Base-by-base conservation (phyloP, 2,329 filamentous ascomycete species). In the Aspergillus ustus region DNA sequence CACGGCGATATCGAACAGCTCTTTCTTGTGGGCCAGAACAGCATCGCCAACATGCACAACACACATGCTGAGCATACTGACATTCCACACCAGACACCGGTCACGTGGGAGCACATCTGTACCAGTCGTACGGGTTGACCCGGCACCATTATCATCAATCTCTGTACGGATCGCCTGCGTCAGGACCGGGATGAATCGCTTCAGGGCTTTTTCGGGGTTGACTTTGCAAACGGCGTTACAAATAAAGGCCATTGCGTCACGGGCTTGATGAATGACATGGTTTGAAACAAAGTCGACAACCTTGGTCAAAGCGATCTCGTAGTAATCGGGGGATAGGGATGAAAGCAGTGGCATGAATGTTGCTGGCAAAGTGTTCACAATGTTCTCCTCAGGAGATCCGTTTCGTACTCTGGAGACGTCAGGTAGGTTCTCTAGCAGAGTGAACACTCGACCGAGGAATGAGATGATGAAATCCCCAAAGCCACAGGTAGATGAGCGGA, bases 171-270 rank as follows among this genome's bases (percentile, higher is more conserved):
- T 99, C 60, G 92, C 93, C 73, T 91, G 86, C 54, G 96, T 90
- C 57, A 98, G 83, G 81, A 97, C 92, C 1, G 95, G 95, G 34
- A 99, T 85, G 59, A 99, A 91, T 15, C 92, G 87, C 73, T 93
- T 95, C 54, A 99, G 83, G 0, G 95, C 93, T 80, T 97, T 97
- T 74, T 94, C 89, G 0, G 96, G 93, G 69, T 96, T 92, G 68
- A 96, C 92, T 78, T 98, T 98, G 83, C 95, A 97, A 25, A 99
- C 84, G 0, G 92, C 91, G 76, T 97, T 98, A 78, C 94, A 91
- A 57, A 98, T 98, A 84, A 97, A 99, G 1, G 96, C 95, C 91
- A 99, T 97, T 7, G 95, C 94, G 82, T 99, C 95, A 67, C 94
- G 85, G 57, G 95, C 94, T 78, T 98, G 95, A 70, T 99, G 93